Evolutionary conservation across 495 filamentous ascomycete genomes (phyloP).

Genomic region (Xylaria castorea): DNA sequence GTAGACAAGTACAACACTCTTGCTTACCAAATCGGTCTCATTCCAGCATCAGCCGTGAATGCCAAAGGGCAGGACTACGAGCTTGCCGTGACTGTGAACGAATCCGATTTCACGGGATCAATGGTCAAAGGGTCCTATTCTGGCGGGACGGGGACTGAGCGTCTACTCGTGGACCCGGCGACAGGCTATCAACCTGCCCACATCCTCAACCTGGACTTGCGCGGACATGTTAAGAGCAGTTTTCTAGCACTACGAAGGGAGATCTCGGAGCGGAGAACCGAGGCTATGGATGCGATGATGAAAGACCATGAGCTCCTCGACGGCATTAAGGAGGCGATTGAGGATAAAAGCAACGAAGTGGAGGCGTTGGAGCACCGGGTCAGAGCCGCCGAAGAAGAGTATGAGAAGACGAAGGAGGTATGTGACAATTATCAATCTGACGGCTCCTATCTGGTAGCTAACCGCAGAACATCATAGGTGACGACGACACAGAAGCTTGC

Average conservation of each 20-base stretch:
- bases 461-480: slow-evolving; percentile 47
- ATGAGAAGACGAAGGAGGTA: slow-evolving; percentile 88
- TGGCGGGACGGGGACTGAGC: slow-evolving; percentile 51
- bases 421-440: neutral
- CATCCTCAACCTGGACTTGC: slow-evolving; percentile 83
- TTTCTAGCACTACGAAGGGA: slow-evolving; percentile 83
- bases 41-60: slow-evolving; percentile 81
- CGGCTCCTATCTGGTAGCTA: slow-evolving; percentile 1
- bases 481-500: slow-evolving; percentile 85
- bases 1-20: slow-evolving; percentile 91
- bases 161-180: slow-evolving; percentile 77
- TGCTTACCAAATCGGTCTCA: slow-evolving; percentile 90
- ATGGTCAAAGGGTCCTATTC: slow-evolving; percentile 65
- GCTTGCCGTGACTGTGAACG: slow-evolving; percentile 71
- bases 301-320: slow-evolving; percentile 90
- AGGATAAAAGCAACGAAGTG: slow-evolving; percentile 90
- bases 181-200: slow-evolving; percentile 91
- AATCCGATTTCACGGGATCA: slow-evolving; percentile 74
- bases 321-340: slow-evolving; percentile 90
- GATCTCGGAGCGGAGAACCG: slow-evolving; percentile 82
- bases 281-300: slow-evolving; percentile 83
- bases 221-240: slow-evolving; percentile 77
- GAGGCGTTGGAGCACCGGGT: slow-evolving; percentile 88
- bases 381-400: slow-evolving; percentile 87
- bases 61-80: slow-evolving; percentile 86